Percentiles rank a stretch among this genome's conserved stretches.
Conservation (phyloP, 2,329 filamentous ascomycete genomes). For the Exophiala oligosperma region DNA sequence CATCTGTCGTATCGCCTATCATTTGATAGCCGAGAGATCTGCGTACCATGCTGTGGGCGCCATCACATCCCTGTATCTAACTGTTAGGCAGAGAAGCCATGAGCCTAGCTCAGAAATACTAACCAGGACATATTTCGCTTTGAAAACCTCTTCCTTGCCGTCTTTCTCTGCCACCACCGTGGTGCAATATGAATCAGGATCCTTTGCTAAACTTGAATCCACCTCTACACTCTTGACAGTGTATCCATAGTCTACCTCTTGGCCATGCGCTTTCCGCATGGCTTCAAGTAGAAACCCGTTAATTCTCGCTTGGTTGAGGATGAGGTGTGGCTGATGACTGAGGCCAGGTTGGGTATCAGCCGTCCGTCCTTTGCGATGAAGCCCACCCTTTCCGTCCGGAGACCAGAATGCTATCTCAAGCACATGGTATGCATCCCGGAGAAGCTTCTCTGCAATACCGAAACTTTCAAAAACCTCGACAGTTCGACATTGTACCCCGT, state of each 20-base stretch:
- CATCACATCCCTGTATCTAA: constrained; percentile 47
- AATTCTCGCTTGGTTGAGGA: constrained; percentile 57
- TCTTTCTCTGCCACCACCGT: constrained; percentile 45
- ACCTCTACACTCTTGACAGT: constrained; percentile 54
- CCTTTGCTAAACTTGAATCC: constrained; percentile 41
- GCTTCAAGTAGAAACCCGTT: constrained; percentile 55
- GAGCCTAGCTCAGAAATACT: constrained; percentile 26
- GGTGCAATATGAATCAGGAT: constrained; percentile 46
- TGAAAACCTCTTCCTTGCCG: constrained; percentile 37
- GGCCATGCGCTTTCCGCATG: constrained; percentile 45
- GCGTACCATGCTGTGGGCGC: constrained; percentile 45
- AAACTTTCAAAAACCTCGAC: constrained; percentile 65
- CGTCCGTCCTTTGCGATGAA: constrained; percentile 49
- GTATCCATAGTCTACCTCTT: constrained; percentile 57
- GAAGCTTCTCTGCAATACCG: constrained; percentile 54
- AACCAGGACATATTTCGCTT: constrained; percentile 41
- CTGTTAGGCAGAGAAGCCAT: too few species aligned
- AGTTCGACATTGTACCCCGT: constrained; percentile 62
- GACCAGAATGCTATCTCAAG: constrained; percentile 60
- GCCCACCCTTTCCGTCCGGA: constrained; percentile 34
- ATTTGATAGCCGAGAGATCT: constrained; percentile 50
- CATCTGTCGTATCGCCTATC: constrained; percentile 59
- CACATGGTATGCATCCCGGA: constrained; percentile 59
- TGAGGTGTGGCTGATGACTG: constrained; percentile 57
- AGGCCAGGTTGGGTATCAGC: constrained; percentile 57